These are phyloP conservation scores for Fusarium sp. DNA, from an alignment of 2,329 filamentous ascomycete species.

Conservation along the genomic window DNA sequence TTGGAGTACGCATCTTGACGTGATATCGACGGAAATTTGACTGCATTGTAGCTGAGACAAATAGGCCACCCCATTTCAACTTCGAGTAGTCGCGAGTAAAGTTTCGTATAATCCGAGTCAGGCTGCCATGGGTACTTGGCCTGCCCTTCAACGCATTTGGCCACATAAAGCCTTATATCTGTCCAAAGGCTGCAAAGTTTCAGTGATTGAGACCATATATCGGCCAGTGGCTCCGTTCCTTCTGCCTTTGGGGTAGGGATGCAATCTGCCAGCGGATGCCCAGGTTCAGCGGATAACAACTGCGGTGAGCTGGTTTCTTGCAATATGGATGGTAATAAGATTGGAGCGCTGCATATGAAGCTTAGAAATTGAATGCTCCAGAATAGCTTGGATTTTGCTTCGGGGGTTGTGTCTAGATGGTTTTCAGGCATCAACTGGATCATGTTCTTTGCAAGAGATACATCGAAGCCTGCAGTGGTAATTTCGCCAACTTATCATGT, in stretches of 20 bases:
- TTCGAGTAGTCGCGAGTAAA: slow-evolving; percentile 9
- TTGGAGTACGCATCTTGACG: background rate
- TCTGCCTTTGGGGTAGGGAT: background rate
- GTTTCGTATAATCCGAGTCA: slow-evolving; percentile 16
- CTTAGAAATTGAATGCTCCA: slow-evolving; percentile 20
- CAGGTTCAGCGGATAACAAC: background rate
- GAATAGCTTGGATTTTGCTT: background rate
- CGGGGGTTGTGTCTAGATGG: background rate
- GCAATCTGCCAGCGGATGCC: background rate
- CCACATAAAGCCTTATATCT: slow-evolving; percentile 17
- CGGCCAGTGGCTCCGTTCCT: background rate
- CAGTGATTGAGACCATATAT: slow-evolving; percentile 12
- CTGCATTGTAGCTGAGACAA: slow-evolving; percentile 14
- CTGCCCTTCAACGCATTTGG: slow-evolving; percentile 16
- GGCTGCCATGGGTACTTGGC: slow-evolving; percentile 17
- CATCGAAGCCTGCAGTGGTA: slow-evolving; percentile 20
- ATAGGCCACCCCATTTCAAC: background rate
- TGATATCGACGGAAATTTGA: background rate
- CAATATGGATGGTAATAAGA: background rate
- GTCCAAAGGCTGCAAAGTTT: slow-evolving; percentile 14
- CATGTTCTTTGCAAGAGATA: slow-evolving; percentile 17
- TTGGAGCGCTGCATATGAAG: background rate
- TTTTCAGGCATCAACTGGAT: background rate
- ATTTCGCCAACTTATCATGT: slow-evolving; percentile 1
- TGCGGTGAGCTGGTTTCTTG: background rate